Evolutionary conservation across 2,329 filamentous ascomycete species (phyloP), one percentile per base, ranked within the genome.

Genomic region (Emydomyces testavorans): DNA sequence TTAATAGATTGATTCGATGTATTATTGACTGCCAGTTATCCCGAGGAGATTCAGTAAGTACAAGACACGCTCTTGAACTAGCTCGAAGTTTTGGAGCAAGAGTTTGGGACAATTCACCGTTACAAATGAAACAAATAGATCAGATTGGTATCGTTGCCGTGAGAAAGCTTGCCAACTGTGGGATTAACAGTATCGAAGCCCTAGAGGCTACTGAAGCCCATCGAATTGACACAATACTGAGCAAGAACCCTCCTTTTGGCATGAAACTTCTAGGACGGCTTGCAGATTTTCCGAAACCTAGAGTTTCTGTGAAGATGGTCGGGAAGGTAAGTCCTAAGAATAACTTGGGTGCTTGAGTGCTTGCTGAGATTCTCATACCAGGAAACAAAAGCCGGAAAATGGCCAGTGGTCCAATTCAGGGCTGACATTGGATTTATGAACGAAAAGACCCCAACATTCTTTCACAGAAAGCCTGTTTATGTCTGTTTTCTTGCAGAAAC

Each of bases 201-300:
- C 69, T 98, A 10, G 77, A 81, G 13, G 66, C 63, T 5, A 73
- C 79, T 11, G 82, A 90, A 29, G 71, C 82, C 21, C 76, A 80
- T 46, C 75, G 79, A 21, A 85, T 98, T 44, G 90, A 96, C 57
- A 75, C 79, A 40, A 67, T 87, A 20, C 63, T 94, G 39, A 82
- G 80, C 53, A 82, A 83, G 46, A 87, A 94, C 54, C 85, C 88
- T 0, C 87, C 90, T 0, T 94, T 84, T 59, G 92, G 90, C 0
- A 74, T 77, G 37, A 82, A 81, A 35, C 60, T 93, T 35, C 67
- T 84, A 11, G 76, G 79, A 10, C 70, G 72, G 16, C 65, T 92
- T 7, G 75, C 74, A 1, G 71, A 73, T 0, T 96, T 95, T 57
- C 92, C 92, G 0, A 78, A 77, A 53, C 66, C 82, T 50, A 68